Base-by-base conservation (phyloP, 2,329 filamentous ascomycete species). In the Diplodia seriata region DNA sequence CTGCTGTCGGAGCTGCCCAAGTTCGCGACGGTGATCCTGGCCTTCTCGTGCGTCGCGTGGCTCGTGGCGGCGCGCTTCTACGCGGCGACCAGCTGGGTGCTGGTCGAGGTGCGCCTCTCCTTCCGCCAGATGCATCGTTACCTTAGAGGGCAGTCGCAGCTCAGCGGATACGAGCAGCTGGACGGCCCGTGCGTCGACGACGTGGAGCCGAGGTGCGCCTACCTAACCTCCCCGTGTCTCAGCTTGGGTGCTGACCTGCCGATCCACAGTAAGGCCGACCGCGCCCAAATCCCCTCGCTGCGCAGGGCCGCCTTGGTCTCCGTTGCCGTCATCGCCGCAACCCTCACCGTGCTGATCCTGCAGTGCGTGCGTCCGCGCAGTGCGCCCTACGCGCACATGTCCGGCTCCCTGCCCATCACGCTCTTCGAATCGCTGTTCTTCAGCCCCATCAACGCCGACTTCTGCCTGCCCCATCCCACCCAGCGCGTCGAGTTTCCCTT, bases 381-480 rank as follows among this genome's bases (percentile, higher is more conserved):
- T 18, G 71, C 77, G n/a, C 78, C 79, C 0, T 81, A 78, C 50
- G 73, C 76, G 14, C 79, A 81, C 68, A 73, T 79, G 31, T 77
- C 76, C 0, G 73, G 74, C 15, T 76, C 78, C 0, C 71, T 81
- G 33, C 78, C 79, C 3, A 73, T 78, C 64, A 77, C 75, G 0
- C 53, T 80, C 15, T 72, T 78, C 29, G 66, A 59, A 23, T 65
- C 66, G 29, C 54, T 69, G 20, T 51, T 69, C 49, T 68, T 66
- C 66, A 68, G 55, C 18, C 57, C 68, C 20, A 62, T 63, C 31
- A 68, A 69, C 38, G 31, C 66, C 14, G 66, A 69, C 4, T 69
- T 69, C 15, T 69, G 68, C 43, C 55, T 68, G 23, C 66, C 68
- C 6, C 23, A 66, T 23, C 63, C 63, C 31, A 53, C 47, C 23